phyloP scores from a whole-genome alignment of 2,329 filamentous ascomycete genomes.

The Cladophialophora bantiana region DNA sequence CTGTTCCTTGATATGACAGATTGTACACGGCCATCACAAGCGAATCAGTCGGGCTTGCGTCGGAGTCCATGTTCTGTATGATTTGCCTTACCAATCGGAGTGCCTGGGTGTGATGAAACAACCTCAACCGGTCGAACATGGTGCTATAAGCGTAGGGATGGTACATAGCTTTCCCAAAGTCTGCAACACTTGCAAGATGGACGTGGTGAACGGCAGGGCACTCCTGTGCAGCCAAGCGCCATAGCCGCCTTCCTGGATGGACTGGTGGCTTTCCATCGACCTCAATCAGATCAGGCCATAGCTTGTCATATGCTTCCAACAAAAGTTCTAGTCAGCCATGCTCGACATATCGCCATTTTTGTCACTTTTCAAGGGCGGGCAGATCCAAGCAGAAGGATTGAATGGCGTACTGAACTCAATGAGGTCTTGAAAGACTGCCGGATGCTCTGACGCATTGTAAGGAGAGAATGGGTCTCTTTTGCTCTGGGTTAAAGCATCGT shows the following conservation, averaged over 20 bases:
- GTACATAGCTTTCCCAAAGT: slow-evolving; percentile 19
- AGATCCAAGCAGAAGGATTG: neutral
- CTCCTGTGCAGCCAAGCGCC: slow-evolving; percentile 15
- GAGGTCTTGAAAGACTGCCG: slow-evolving; percentile 13
- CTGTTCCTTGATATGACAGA: slow-evolving; percentile 11
- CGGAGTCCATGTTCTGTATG: slow-evolving; percentile 6
- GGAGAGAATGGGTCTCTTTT: slow-evolving; percentile 19
- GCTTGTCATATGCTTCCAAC: slow-evolving; percentile 12
- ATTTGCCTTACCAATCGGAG: slow-evolving; percentile 14
- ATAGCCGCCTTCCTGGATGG: slow-evolving; percentile 10
- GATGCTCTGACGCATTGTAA: slow-evolving; percentile 7
- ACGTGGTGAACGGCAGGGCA: slow-evolving; percentile 15
- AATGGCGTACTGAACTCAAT: slow-evolving; percentile 8
- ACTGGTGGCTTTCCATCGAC: slow-evolving; percentile 11
- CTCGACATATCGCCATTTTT: neutral
- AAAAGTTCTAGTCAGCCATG: neutral
- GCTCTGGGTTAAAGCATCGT: slow-evolving; percentile 6
- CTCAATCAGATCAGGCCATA: slow-evolving; percentile 14
- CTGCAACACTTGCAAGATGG: slow-evolving; percentile 12
- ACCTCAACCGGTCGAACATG: slow-evolving; percentile 9
- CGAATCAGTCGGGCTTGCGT: slow-evolving; percentile 2
- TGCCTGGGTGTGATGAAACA: slow-evolving; percentile 18
- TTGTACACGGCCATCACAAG: slow-evolving; percentile 19
- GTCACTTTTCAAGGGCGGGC: neutral
- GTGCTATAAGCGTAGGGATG: neutral